Percentiles rank a stretch among this genome's conserved stretches.
phyloP scores from a whole-genome alignment of 768 basidiomycete genomes.

The Hortiboletus flavorubellus region DNA sequence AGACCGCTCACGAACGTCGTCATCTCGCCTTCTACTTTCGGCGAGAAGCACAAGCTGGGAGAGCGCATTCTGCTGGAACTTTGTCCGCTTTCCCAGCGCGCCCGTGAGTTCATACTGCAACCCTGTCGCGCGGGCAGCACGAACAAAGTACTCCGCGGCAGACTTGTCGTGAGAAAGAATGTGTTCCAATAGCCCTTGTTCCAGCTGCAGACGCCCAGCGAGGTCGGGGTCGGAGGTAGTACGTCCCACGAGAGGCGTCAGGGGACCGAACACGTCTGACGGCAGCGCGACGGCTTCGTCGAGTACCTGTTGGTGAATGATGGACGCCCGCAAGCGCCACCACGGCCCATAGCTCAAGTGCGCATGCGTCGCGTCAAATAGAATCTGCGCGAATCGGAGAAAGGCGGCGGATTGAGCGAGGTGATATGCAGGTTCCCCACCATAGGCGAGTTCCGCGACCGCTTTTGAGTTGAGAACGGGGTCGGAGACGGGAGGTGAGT shows the following conservation, averaged over 20 bases:
- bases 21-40: conserved; percentile 60
- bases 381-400: conserved; percentile 69
- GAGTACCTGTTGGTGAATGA: conserved; percentile 70
- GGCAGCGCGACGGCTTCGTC: conserved; percentile 77
- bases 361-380: conserved; percentile 52
- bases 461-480: conserved; percentile 61
- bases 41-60: conserved; percentile 93
- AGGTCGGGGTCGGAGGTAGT: conserved; percentile 59
- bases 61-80: conserved; percentile 81
- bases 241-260: conserved; percentile 39
- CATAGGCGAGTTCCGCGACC: conserved; percentile 70
- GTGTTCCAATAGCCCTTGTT: conserved; percentile 80
- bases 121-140: conserved; percentile 71
- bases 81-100: conserved; percentile 89
- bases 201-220: conserved; percentile 62
- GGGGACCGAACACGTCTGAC: conserved; percentile 36
- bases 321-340: conserved; percentile 80
- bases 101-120: conserved; percentile 91
- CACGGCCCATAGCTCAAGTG: conserved; percentile 55
- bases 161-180: conserved; percentile 68
- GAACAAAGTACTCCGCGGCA: conserved; percentile 74
- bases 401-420: conserved; percentile 67
- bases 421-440: conserved; percentile 96
- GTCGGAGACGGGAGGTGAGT: conserved; percentile 34
- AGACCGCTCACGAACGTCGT: conserved; percentile 7